Evolutionary conservation across 352 stramenopile genomes (phyloP).

Genomic region (Pythium oligandrum): DNA sequence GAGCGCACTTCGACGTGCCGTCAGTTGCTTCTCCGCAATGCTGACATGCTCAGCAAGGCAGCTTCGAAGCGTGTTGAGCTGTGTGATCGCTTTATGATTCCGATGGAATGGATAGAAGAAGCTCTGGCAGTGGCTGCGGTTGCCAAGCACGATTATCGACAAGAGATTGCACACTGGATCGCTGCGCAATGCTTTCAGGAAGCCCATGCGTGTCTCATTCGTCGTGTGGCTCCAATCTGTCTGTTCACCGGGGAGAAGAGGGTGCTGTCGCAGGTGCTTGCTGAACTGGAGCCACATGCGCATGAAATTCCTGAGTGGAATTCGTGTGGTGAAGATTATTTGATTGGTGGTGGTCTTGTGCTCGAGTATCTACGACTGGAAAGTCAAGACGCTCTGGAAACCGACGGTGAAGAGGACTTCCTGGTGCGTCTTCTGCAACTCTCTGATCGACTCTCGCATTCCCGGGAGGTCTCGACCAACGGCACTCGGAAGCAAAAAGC

Average conservation of each 20-base stretch:
- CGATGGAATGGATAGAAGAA: slow-evolving; percentile 66
- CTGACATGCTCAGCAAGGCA: slow-evolving; percentile 31
- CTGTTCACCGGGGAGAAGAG: slow-evolving; percentile 65
- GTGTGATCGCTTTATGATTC: slow-evolving; percentile 39
- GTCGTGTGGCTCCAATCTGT: slow-evolving; percentile 47
- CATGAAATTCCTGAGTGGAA: slow-evolving; percentile 64
- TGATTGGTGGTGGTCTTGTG: slow-evolving; percentile 52
- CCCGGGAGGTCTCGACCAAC: slow-evolving; percentile 1
- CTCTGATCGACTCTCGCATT: slow-evolving; percentile 38
- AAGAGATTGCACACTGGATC: slow-evolving; percentile 78
- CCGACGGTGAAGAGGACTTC: slow-evolving; percentile 49
- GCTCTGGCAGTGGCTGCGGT: slow-evolving; percentile 53
- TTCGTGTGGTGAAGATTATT: slow-evolving; percentile 34
- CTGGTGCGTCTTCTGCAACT: slow-evolving; percentile 56
- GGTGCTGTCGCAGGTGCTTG: slow-evolving; percentile 43
- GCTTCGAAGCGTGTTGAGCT: slow-evolving; percentile 39
- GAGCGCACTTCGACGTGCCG: slow-evolving; percentile 60
- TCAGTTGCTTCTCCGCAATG: slow-evolving; percentile 62
- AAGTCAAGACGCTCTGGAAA: slow-evolving; percentile 46
- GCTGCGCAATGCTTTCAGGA: slow-evolving; percentile 49
- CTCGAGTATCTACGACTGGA: slow-evolving; percentile 73
- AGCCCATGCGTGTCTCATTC: slow-evolving; percentile 56
- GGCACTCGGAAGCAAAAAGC: slow-evolving; percentile 4
- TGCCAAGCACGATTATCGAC: slow-evolving; percentile 38
- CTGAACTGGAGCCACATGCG: slow-evolving; percentile 50